Conservation (phyloP, 2,329 filamentous ascomycete genomes). For the Sarocladiaceae sp. region DNA sequence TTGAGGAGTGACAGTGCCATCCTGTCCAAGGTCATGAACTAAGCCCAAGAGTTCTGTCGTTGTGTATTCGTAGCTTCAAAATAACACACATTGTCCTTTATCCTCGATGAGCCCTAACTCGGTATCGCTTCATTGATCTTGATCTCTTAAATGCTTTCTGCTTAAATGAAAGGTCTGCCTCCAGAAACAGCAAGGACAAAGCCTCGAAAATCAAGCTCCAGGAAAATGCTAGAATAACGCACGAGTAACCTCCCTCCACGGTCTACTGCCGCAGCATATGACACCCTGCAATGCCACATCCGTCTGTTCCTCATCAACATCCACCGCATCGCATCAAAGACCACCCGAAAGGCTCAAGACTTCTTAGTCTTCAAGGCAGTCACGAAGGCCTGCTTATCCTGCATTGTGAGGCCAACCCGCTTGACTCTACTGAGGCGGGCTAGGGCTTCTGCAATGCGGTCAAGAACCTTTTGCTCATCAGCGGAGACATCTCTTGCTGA, state of each 20-base stretch:
- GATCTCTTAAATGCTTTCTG: constrained; percentile 3
- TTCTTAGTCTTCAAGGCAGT: constrained; percentile 51
- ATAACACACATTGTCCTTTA: neutral
- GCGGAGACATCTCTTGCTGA: constrained; percentile 29
- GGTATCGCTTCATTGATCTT: neutral
- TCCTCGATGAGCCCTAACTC: neutral
- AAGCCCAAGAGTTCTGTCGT: neutral
- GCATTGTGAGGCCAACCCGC: constrained; percentile 75
- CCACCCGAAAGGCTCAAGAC: too few species aligned
- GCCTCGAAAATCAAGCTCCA: constrained; percentile 3
- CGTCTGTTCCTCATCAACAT: neutral
- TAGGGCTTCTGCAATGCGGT: constrained; percentile 76
- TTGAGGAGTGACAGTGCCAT: constrained; percentile 5
- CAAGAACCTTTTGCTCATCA: constrained; percentile 65
- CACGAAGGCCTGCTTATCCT: constrained; percentile 79
- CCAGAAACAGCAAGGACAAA: neutral
- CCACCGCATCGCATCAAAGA: too few species aligned
- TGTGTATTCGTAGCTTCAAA: neutral
- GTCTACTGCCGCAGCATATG: too few species aligned
- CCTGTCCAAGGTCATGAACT: constrained; percentile 7
- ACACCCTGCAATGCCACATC: neutral
- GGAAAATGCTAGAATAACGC: constrained; percentile 4
- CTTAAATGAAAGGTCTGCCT: constrained; percentile 1
- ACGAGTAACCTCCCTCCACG: neutral
- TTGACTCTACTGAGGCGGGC: constrained; percentile 85